Base-by-base conservation (phyloP, 1,139 yeast species). In the Pichia sp. region DNA sequence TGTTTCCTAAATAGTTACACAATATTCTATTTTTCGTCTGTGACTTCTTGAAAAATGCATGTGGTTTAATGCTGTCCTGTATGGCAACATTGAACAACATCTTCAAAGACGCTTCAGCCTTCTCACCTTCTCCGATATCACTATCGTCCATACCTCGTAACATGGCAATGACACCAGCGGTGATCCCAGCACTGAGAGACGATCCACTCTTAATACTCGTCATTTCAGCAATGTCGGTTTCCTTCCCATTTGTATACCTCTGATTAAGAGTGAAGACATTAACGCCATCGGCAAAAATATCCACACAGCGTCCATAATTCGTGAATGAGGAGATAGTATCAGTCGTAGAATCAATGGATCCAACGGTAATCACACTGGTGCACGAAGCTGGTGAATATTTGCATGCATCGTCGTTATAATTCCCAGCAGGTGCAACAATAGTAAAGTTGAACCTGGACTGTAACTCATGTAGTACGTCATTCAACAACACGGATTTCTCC, bases 361-460 rank as follows among this genome's bases (percentile, higher is more conserved):
- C 95, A 4, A 85, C 87, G 0, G 93, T 80, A 5, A 86, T 72
- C 0, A 84, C 93, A 22, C 63, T 61, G 1, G 62, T 61, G 1
- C 87, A 76, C 31, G 87, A 76, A 0, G 93, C 91, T 0, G 96
- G 96, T 38, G 88, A 79, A 23, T 77, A 72, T 38, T 67, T 53
- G 50, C 95, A 85, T 0, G 95, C 88, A 52, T 83, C 74, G 11
- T 67, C 56, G 47, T 78, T 77, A 21, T 77, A 66, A 54, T 86
- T 86, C 0, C 96, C 96, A 1, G 94, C 95, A 0, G 95, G 93
- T 2, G 72, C 87, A n/a, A 84, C 84, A n/a, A 85, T 66, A 1
- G 83, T 76, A 31, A 85, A 56, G 0, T 94, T 95, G 1, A 77
- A 67, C 8, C 67, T 64, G 5, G 65, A 64, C 5, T 65, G 64